Evolutionary conservation across 2,329 filamentous ascomycete genomes (phyloP).

Genomic region (Teratosphaeria viscida): DNA sequence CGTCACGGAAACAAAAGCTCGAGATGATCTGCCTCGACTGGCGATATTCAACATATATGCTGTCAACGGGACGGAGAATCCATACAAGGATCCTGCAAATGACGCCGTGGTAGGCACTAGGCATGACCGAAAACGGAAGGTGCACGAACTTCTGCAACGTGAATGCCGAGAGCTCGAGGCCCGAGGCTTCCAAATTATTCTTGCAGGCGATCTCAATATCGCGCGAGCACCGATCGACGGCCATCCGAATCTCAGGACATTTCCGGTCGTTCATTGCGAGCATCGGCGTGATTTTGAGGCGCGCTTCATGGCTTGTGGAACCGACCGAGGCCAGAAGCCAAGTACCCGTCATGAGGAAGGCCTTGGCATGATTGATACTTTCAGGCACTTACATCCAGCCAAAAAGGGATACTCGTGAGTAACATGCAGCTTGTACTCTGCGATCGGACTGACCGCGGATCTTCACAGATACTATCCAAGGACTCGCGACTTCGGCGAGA

Average conservation of each 20-base stretch:
- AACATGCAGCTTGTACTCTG: not conserved
- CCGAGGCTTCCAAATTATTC: conserved; percentile 34
- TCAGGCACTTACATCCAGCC: conserved; percentile 34
- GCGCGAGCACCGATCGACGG: conserved; percentile 36
- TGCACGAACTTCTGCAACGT: conserved; percentile 37
- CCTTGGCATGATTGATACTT: conserved; percentile 36
- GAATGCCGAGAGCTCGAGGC: conserved; percentile 35
- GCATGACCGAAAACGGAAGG: conserved; percentile 41
- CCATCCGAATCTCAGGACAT: conserved; percentile 36
- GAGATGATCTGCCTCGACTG: conserved; percentile 21
- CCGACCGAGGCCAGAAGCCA: conserved; percentile 2
- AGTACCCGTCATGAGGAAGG: conserved; percentile 8
- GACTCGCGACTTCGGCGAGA: conserved; percentile 35
- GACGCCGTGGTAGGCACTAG: conserved; percentile 36
- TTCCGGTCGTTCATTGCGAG: conserved; percentile 36
- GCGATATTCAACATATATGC: conserved; percentile 43
- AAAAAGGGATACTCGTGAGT: conserved; percentile 27
- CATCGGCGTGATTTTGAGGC: conserved; percentile 43
- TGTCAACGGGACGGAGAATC: conserved; percentile 41
- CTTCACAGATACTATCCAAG: conserved; percentile 39
- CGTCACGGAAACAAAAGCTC: conserved; percentile 31
- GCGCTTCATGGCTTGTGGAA: conserved; percentile 33
- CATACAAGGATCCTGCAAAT: conserved; percentile 36
- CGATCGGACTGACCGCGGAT: not conserved
- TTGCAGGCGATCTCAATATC: conserved; percentile 46